Evolutionary conservation across 306 rosid species (phyloP), one percentile per base, ranked within the genome.

Genomic region (Glycine tomentella): DNA sequence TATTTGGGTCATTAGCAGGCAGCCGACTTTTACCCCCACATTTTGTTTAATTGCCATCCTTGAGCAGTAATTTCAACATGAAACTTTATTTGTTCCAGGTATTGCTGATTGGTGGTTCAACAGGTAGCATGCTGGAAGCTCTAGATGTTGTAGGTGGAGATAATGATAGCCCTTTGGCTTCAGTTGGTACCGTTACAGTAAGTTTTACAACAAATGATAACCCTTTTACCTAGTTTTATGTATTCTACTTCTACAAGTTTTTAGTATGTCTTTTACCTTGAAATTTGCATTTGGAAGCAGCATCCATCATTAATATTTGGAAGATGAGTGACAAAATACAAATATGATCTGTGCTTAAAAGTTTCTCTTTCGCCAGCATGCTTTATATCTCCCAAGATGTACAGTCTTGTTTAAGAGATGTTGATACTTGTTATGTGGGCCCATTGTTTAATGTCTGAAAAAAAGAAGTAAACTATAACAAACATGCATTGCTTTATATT

Each of bases 101-200:
- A 57, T 87, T 95, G 61, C 84, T 95, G 74, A 95, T 95, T 84
- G 99, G 99, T 69, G 99, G 99, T 85, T 95, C 99, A 79, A 95
- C 99, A 1, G 97, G 99, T 67, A 90, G 90, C 59, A 95, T 95
- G 99, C 90, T 95, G 80, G 99, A 93, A 89, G 97, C 96, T 67
- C 85, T 95, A 81, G 86, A 95, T 14, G 99, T 95, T 81, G 91
- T 93, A 33, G 99, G 99, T 62, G 97, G 98, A 67, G 98, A 92
- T 77, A 84, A 57, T 81, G 97, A 89, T 69, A 82, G 77, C 80
- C 75, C 92, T 53, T 63, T 92, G 86, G 87, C 84, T 56, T 89
- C 94, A 73, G 12, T 84, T 71, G 84, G 88, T n/a, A 66, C 83
- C 80, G 63, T 64, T n/a, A 8, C 84, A 1, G 99, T 92, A 89